Base-by-base conservation (phyloP, 2,329 filamentous ascomycete species). In the Clarireedia paspali region DNA sequence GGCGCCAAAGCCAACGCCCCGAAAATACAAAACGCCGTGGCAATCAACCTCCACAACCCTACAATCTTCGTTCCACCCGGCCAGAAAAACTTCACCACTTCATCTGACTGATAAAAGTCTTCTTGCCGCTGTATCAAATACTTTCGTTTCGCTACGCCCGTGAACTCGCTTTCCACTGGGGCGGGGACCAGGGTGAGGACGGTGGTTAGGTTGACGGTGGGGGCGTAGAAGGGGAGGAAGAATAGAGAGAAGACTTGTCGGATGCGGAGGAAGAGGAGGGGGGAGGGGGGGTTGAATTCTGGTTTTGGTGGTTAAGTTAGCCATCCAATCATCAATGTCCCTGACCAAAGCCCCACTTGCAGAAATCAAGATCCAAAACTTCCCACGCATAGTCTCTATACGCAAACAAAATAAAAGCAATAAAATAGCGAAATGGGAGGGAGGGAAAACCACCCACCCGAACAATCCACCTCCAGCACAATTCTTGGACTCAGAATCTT, bases 111-210 rank as follows among this genome's bases (percentile, higher is more conserved):
- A 66, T 95, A 95, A 6, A 91, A 72, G 67, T 96, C 90, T 62
- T 95, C 84, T 68, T 96, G 91, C 17, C 77, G 79, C 6, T 76
- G 70, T 60, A 95, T 91, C 67, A 85, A 88, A 72, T 91, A 94
- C 57, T 77, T 78, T 42, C 57, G 6, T 10, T 30, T 30, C 6
- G 27, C 7, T 9, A 30, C 7, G 3, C 27, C 27, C 7, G 27
- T 30, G 27, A 30, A 30, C 10, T 30, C 27, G 27, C 27, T 30
- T 30, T 30, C 27, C 10, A 52, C 62, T 26, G 70, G 66, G 12
- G 71, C 65, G 15, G 77, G 76, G 2, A 75, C 75, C 15, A 92
- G 80, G 40, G 79, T 73, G 4, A 92, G 73, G 27, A 90, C 82
- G 0, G 84, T 84, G 15, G 87, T 84, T 10, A 92, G 80, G 6